Evolutionary conservation across 371 early-diverging fungal species (phyloP).

Genomic region (Furculomyces boomerangus): DNA sequence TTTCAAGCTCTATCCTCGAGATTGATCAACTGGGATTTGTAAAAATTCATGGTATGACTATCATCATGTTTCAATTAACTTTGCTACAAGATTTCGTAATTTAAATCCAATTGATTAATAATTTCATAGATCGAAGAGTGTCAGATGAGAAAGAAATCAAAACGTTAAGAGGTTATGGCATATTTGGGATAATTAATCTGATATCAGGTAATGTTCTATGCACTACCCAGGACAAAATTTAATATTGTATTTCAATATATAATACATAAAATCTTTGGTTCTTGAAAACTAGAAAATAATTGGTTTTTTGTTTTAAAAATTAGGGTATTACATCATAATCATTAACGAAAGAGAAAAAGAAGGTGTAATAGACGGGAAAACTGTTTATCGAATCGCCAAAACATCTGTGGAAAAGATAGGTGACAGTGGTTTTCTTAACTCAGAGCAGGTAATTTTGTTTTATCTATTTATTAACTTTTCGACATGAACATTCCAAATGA

Average conservation of each 20-base stretch:
- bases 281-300: no score
- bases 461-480: no score
- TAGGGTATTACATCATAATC: conserved; percentile 65
- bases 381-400: conserved; percentile 53
- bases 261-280: no score
- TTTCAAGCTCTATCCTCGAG: no score
- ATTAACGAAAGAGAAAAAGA: conserved; percentile 55
- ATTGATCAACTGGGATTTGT: not conserved
- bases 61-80: not conserved
- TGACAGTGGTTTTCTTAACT: conserved; percentile 24
- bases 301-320: not conserved
- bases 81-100: not conserved
- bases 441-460: conserved; percentile 37
- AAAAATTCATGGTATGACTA: not conserved
- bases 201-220: not conserved
- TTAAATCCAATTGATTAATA: not conserved
- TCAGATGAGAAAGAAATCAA: not conserved
- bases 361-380: conserved; percentile 36
- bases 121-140: not conserved
- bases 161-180: not conserved
- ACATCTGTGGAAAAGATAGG: conserved; percentile 54
- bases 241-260: no score
- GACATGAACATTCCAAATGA: no score
- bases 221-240: not conserved
- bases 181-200: conserved; percentile 3